Percentiles rank a stretch among this genome's conserved stretches.
Conservation (phyloP, 2,329 filamentous ascomycete species). For the Exophiala aquamarina region DNA sequence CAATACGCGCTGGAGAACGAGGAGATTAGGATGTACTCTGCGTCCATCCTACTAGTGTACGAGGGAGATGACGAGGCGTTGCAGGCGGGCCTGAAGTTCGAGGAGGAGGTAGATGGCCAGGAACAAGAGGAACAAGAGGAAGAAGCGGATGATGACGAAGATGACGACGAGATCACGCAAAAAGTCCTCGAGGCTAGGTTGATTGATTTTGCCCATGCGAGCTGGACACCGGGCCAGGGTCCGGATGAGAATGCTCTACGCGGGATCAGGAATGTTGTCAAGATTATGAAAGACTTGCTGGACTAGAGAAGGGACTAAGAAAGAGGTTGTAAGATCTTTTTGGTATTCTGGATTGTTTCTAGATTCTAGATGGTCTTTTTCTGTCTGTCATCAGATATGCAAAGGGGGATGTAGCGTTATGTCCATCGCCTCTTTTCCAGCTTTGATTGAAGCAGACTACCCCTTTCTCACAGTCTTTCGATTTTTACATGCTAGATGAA, state of each 20-base stretch:
- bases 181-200: slow-evolving; percentile 78
- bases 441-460: too few species aligned
- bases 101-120: slow-evolving; percentile 35
- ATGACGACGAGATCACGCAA: slow-evolving; percentile 55
- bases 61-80: slow-evolving; percentile 62
- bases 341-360: too few species aligned
- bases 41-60: slow-evolving; percentile 65
- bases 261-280: slow-evolving; percentile 70
- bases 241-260: slow-evolving; percentile 80
- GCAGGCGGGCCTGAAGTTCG: slow-evolving; percentile 47
- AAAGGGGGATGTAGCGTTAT: background rate
- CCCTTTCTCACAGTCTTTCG: too few species aligned
- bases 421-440: too few species aligned
- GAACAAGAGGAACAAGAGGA: slow-evolving; percentile 38
- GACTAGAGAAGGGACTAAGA: too few species aligned
- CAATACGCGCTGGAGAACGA: slow-evolving; percentile 52
- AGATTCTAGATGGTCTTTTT: too few species aligned
- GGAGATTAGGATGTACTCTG: slow-evolving; percentile 68
- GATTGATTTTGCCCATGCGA: slow-evolving; percentile 95
- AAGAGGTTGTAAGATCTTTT: too few species aligned
- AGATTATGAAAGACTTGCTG: slow-evolving; percentile 63
- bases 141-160: slow-evolving; percentile 46
- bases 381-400: too few species aligned
- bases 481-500: too few species aligned
- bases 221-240: slow-evolving; percentile 76